Evolutionary conservation across 2,329 filamentous ascomycete genomes (phyloP), one percentile per base, ranked within the genome.

Genomic region (Hypomyces perniciosus): DNA sequence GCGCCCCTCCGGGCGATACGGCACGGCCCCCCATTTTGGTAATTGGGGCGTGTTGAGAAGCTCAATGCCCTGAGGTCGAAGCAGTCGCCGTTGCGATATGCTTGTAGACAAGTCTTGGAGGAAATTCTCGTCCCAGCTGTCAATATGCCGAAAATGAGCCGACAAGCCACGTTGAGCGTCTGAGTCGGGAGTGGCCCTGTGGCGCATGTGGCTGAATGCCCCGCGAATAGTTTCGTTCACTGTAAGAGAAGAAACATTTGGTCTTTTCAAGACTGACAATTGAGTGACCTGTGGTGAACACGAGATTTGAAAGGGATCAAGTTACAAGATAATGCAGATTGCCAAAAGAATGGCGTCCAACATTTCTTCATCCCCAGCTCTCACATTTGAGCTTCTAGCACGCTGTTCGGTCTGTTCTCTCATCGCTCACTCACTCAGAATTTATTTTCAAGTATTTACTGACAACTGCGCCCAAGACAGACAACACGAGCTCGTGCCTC

Each of bases 401-500:
- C 83, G 44, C 38, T 53, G 47, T 27, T 53, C 51, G 28, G 51
- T 51, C 34, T 38, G 51, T 53, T 9, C 38, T 31, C 37, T n/a
- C 20, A 10, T 8, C 4, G 13, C 9, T 26, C 28, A 39, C 37
- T 4, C 45, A 31, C 12, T 35, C 13, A 13, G 12, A 30, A 30
- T 30, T 13, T 38, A 26, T 20, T 10, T 6, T 20, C 37, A 27
- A 28, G 20, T 46, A 46, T 51, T 50, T 39, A 46, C 61, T 61
- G 50, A 65, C 55, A 34, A 33, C 27, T 12, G 20, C 20, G 20
- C 20, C 33, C 49, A 59, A 58, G 54, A 44, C 56, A 97, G 92
- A 95, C 90, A 44, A 97, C 92, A 8, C 90, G 92, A 76, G 93
- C 93, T 28, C 87, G 93, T 59, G 93, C 93, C 45, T 93, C 93